phyloP scores from a whole-genome alignment of 2,329 filamentous ascomycete species.

The Cladophialophora immunda region DNA sequence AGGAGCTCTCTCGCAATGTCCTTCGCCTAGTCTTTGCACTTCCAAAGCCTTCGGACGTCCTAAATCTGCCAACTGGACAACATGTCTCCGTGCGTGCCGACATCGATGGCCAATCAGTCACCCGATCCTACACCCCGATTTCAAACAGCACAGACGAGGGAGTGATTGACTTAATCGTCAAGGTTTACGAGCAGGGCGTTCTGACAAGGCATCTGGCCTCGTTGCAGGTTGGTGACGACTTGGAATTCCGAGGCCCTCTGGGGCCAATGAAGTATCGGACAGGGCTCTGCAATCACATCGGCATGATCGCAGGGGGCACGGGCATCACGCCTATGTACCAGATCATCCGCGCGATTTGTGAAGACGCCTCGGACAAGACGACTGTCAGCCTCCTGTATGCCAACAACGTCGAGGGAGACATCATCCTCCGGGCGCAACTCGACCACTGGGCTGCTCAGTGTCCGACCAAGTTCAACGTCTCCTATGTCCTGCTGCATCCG shows the following conservation, averaged over 20 bases:
- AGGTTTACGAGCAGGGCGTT: conserved; percentile 49
- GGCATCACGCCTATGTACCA: too few relatives aligned
- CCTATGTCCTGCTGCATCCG: conserved; percentile 58
- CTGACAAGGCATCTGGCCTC: conserved; percentile 46
- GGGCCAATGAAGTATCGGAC: conserved; percentile 47
- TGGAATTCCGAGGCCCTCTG: conserved; percentile 50
- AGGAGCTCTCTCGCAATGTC: conserved; percentile 49
- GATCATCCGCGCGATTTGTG: conserved; percentile 69
- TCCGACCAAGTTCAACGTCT: conserved; percentile 59
- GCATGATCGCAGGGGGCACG: conserved; percentile 53
- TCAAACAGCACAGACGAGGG: conserved; percentile 49
- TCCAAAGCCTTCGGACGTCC: conserved; percentile 53
- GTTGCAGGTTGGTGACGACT: conserved; percentile 45
- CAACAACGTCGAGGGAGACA: conserved; percentile 67
- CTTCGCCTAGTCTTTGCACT: conserved; percentile 42
- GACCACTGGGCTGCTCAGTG: conserved; percentile 62
- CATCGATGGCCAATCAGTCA: conserved; percentile 57
- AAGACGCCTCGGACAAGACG: conserved; percentile 67
- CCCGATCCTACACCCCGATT: conserved; percentile 63
- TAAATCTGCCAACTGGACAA: conserved; percentile 66
- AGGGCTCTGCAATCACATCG: conserved; percentile 46
- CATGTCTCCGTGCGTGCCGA: conserved; percentile 63
- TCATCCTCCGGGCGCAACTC: conserved; percentile 65
- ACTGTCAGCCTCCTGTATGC: conserved; percentile 67
- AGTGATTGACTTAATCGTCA: conserved; percentile 47